A percentile compares a stretch with the other conserved stretches of the same genome.
These are phyloP conservation scores for Zygotorulaspora chibaensis DNA, from an alignment of 805 yeast species.

Conservation along the genomic window DNA sequence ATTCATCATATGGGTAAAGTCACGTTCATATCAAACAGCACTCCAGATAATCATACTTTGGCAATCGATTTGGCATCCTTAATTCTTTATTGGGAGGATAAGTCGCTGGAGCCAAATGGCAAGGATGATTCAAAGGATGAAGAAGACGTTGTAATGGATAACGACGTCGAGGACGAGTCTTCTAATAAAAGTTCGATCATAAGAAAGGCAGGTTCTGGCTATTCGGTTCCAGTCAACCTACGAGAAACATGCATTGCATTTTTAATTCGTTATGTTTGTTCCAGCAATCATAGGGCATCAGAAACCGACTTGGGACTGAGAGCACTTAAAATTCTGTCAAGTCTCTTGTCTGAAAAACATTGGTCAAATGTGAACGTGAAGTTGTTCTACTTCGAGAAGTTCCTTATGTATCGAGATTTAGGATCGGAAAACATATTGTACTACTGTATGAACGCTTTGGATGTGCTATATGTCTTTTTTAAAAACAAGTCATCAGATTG, in stretches of 20 bases:
- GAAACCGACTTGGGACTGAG: slow-evolving; percentile 79
- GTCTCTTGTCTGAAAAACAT: slow-evolving; percentile 61
- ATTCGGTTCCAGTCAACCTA: slow-evolving; percentile 67
- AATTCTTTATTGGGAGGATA: slow-evolving; percentile 79
- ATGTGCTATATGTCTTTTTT: slow-evolving; percentile 77
- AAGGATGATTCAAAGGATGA: slow-evolving; percentile 10
- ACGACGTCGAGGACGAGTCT: slow-evolving; percentile 14
- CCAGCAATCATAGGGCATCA: slow-evolving; percentile 77
- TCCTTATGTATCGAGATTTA: slow-evolving; percentile 72
- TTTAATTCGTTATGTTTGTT: slow-evolving; percentile 80
- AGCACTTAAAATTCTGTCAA: slow-evolving; percentile 73
- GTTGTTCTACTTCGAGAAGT: slow-evolving; percentile 81
- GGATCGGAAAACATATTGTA: slow-evolving; percentile 65
- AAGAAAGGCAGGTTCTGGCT: slow-evolving; percentile 27
- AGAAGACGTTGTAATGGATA: slow-evolving; percentile 32
- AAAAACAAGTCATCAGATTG: slow-evolving; percentile 73
- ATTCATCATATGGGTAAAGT: slow-evolving; percentile 90
- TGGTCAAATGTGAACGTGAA: slow-evolving; percentile 93
- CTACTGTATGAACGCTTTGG: slow-evolving; percentile 84
- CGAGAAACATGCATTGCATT: slow-evolving; percentile 89
- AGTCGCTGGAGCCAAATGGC: slow-evolving; percentile 32
- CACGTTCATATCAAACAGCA: slow-evolving; percentile 70
- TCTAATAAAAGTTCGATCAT: background rate
- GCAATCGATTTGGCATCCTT: slow-evolving; percentile 89
- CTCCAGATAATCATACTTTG: slow-evolving; percentile 72